Evolutionary conservation across 2,329 filamentous ascomycete species (phyloP).

Genomic region (Malbranchea zuffiana): DNA sequence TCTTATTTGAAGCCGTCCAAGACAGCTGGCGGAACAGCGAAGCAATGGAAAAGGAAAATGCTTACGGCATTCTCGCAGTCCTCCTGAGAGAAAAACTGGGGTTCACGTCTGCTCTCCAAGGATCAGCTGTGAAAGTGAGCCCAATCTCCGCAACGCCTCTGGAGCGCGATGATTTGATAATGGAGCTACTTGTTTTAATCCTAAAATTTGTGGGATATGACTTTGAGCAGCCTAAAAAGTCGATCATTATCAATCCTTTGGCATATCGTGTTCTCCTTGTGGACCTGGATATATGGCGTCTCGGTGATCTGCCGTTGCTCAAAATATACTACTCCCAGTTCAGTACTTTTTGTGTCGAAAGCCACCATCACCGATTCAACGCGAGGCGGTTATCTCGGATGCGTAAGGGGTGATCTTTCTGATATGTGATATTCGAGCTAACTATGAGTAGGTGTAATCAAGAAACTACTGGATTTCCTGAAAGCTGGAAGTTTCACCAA

Average conservation of each 20-base stretch:
- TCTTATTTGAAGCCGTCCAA: slow-evolving; percentile 74
- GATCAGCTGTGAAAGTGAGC: slow-evolving; percentile 35
- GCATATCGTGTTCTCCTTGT: slow-evolving; percentile 87
- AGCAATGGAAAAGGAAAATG: slow-evolving; percentile 92
- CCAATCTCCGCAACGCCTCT: slow-evolving; percentile 28
- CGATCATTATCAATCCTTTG: slow-evolving; percentile 89
- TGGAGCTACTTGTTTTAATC: slow-evolving; percentile 61
- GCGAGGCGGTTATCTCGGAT: slow-evolving; percentile 75
- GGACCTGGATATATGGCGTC: slow-evolving; percentile 87
- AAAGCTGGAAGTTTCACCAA: slow-evolving; percentile 70
- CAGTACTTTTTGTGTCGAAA: slow-evolving; percentile 72
- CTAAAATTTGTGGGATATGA: slow-evolving; percentile 85
- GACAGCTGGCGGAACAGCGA: slow-evolving; percentile 97
- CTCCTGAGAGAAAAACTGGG: slow-evolving; percentile 70
- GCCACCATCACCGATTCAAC: slow-evolving; percentile 89
- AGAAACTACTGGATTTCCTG: slow-evolving; percentile 76
- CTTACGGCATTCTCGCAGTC: slow-evolving; percentile 77
- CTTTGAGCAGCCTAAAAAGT: slow-evolving; percentile 65
- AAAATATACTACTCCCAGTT: slow-evolving; percentile 91
- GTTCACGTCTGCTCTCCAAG: slow-evolving; percentile 20
- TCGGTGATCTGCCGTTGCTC: slow-evolving; percentile 63
- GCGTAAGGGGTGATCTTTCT: slow-evolving; percentile 48
- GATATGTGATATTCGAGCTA: slow-evolving; percentile 12
- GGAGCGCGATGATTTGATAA: slow-evolving; percentile 43
- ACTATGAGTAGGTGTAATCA: slow-evolving; percentile 62